phyloP scores from a whole-genome alignment of 352 stramenopile genomes.

The Discostella stelligera region DNA sequence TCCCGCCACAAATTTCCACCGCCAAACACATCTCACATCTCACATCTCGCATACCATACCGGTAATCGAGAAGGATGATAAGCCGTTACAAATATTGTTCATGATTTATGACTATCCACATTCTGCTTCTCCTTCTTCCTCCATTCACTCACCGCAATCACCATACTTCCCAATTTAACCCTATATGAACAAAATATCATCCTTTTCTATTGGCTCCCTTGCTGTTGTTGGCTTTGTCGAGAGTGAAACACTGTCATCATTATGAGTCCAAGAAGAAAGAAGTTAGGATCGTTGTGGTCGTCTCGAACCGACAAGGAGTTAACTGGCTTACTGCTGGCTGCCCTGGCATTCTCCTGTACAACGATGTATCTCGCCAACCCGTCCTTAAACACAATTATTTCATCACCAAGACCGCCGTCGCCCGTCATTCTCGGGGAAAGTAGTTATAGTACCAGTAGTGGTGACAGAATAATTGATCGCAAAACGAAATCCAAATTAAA shows the following conservation, averaged over 20 bases:
- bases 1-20: no score
- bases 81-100: no score
- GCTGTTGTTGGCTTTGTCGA: neutral
- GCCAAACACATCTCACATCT: no score
- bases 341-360: constrained; percentile 1
- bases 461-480: neutral
- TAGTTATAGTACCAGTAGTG: neutral
- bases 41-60: no score
- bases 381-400: neutral
- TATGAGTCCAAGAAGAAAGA: neutral
- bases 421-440: no score
- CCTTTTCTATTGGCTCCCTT: no score
- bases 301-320: neutral
- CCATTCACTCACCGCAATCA: no score
- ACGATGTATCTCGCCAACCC: constrained; percentile 8
- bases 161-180: no score
- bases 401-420: neutral
- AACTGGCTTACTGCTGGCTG: neutral
- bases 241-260: neutral
- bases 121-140: no score
- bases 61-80: no score
- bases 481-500: neutral
- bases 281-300: neutral
- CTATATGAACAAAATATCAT: no score
- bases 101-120: no score